Evolutionary conservation across 2,329 filamentous ascomycete genomes (phyloP), one percentile per base, ranked within the genome.

Genomic region (Exutisphaerella laricina): DNA sequence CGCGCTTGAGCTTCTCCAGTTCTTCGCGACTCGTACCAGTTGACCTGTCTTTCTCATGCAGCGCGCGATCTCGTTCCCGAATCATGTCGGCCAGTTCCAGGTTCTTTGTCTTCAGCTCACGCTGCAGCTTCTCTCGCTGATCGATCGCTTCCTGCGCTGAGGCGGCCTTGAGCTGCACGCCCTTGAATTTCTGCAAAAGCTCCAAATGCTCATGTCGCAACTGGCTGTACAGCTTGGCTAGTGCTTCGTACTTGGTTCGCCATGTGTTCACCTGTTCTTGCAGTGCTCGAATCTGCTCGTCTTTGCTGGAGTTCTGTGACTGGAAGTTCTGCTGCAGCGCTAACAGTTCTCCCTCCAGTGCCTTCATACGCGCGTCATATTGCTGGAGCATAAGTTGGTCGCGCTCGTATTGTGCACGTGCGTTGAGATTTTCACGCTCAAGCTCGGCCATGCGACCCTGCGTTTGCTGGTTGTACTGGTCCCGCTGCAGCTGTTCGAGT

Each of bases 31-130:
- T 89, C 41, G 81, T 85, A 22, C 92, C 92, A 39, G 74, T 79
- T n/a, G 84, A 70, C 42, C 92, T 80, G 62, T 98, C 92, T 64
- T 89, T 88, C 50, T 98, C 92, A 60, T 97, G 88, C 39, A 96
- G 69, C 21, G 92, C 92, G 51, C 92, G 81, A 61, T 98, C 92
- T 56, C 92, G 79, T 70, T 98, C 92, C 31, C 92, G 80, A 53
- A 98, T 98, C 92, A 98, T 97, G 64, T 97, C 88, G 22, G 92
- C 92, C 49, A 98, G 70, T 66, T 98, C 92, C n/a, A 98, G 73
- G 62, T 98, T 98, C 78, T 98, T 98, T 21, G 90, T 96, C 78
- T 98, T 98, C 64, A 98, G 85, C 69, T 98, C 92, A 23, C 90
- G 84, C 70, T 97, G 88, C 39, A 98, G 76, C 72, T 94, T 95